Evolutionary conservation across 2,329 filamentous ascomycete species (phyloP).

Genomic region (Venturia effusa): DNA sequence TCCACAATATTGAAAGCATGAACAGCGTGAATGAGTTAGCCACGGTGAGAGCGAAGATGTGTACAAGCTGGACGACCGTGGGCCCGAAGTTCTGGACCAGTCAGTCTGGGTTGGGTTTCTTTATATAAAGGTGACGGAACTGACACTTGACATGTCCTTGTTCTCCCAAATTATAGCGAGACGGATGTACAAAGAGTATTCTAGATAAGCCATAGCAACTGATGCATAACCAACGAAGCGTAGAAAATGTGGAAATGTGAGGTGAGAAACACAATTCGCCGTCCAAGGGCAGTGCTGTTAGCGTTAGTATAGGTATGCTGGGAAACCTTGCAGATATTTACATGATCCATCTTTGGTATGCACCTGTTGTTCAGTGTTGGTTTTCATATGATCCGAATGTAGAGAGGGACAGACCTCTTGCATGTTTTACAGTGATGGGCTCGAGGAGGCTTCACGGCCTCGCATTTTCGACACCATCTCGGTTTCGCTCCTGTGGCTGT

Average conservation of each 20-base stretch:
- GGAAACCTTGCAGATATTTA: neutral
- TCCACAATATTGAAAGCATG: conserved; percentile 52
- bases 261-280: conserved; percentile 69
- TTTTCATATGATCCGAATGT: neutral
- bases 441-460: conserved; percentile 61
- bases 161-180: conserved; percentile 50
- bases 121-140: neutral
- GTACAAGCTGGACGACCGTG: conserved; percentile 44
- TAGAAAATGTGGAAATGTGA: conserved; percentile 71
- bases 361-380: conserved; percentile 35
- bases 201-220: conserved; percentile 49
- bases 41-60: conserved; percentile 50
- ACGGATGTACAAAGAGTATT: conserved; percentile 49
- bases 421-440: conserved; percentile 76
- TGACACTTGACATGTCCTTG: conserved; percentile 54
- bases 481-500: conserved; percentile 12
- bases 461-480: conserved; percentile 68
- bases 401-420: conserved; percentile 34
- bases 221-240: conserved; percentile 67
- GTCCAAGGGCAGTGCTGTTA: conserved; percentile 71
- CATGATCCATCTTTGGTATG: conserved; percentile 70
- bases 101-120: conserved; percentile 7
- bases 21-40: conserved; percentile 49
- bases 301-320: neutral
- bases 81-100: conserved; percentile 56